Conservation (phyloP, 768 basidiomycete species). For the Harrya chromipes region DNA sequence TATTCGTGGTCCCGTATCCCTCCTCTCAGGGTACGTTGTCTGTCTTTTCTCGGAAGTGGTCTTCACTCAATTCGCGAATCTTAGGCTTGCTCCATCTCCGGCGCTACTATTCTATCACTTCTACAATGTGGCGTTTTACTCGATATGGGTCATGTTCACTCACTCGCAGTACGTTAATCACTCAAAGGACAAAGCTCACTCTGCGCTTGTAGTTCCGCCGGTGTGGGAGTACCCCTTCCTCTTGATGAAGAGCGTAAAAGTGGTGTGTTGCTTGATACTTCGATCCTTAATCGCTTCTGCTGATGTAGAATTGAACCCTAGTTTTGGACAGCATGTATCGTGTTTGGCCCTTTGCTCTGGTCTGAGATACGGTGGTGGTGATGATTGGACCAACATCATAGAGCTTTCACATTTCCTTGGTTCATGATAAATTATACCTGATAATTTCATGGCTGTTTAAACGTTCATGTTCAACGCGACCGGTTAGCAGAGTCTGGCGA, state of each 20-base stretch:
- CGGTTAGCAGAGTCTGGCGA: too few species aligned
- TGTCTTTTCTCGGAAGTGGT: not conserved
- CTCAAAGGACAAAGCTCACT: constrained; percentile 31
- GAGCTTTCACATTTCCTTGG: not conserved
- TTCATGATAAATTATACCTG: constrained; percentile 8
- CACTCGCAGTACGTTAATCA: constrained; percentile 37
- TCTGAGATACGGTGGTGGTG: constrained; percentile 78
- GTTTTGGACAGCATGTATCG: constrained; percentile 91
- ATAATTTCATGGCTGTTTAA: not conserved
- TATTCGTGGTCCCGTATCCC: constrained; percentile 81
- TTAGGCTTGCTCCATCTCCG: constrained; percentile 78
- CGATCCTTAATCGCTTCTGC: not conserved
- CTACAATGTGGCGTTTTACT: constrained; percentile 93
- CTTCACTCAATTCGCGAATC: not conserved
- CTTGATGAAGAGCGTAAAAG: constrained; percentile 55
- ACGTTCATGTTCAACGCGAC: not conserved
- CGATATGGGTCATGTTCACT: constrained; percentile 87
- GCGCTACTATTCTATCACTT: constrained; percentile 84
- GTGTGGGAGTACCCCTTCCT: constrained; percentile 69
- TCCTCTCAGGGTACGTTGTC: constrained; percentile 78
- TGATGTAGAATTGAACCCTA: constrained; percentile 28
- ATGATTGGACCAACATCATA: not conserved
- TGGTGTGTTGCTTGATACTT: constrained; percentile 52
- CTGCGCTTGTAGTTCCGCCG: constrained; percentile 39
- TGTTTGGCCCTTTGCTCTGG: constrained; percentile 87